Base-by-base conservation (phyloP, 176 grass and related monocot species). In the Triticum dicoccoides region DNA sequence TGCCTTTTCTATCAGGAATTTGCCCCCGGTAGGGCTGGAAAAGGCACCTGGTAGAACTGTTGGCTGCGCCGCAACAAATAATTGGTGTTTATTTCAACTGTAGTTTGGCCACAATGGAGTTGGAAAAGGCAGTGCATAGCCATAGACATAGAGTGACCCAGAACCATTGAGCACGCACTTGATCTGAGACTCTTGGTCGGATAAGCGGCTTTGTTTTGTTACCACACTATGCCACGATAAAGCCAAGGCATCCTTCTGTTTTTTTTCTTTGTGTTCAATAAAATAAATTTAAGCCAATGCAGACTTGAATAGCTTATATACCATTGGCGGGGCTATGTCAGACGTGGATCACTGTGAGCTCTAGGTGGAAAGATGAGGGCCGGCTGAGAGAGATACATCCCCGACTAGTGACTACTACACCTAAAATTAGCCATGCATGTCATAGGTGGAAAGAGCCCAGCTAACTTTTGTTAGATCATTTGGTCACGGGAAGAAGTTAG, bases 21-120 rank as follows among this genome's bases (percentile, higher is more conserved):
- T 80, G 32, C 24, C 59, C 74, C 58, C 58, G 56, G 32, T 12
- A 45, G 45, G 11, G 34, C 45, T 8, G 24, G 33, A 85, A 21
- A 89, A 76, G 77, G n/a, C 62, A 86, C 10, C 11, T n/a, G 11
- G 21, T 42, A 72, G 35, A 73, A 44, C 70, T 23, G n/a, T 58
- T 58, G 54, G 11, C 21, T 38, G 68, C 35, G 35, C 33, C 34
- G 11, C 68, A 41, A 45, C 70, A n/a, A 11, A 73, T 25, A 45
- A 25, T 13, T 9, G 39, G 39, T 41, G 39, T 41, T 41, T 41
- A 41, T 41, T 41, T 71, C 70, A 75, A 3, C 42, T 49, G 41
- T 12, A 7, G 3, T 47, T 74, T 25, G 23, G 5, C 41, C n/a
- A 27, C 23, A 47, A 38, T 45, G 13, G 39, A n/a, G 11, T 14